These are phyloP conservation scores for Candida ulmi DNA, from an alignment of 805 yeast genomes.

Conservation along the genomic window DNA sequence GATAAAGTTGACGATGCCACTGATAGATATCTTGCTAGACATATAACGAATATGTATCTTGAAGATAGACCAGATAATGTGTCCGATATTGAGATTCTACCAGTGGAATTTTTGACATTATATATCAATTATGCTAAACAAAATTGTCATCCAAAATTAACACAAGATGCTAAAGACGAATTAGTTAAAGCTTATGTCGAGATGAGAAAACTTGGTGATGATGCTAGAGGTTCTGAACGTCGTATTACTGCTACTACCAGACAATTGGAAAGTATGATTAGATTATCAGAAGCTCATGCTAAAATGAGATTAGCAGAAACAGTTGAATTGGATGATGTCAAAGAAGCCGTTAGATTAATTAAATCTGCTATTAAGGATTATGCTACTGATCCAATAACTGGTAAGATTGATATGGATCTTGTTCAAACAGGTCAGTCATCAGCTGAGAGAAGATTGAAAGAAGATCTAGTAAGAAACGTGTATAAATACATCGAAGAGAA, in stretches of 20 bases:
- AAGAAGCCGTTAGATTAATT: constrained; percentile 89
- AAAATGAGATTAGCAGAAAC: constrained; percentile 76
- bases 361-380: constrained; percentile 94
- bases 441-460: constrained; percentile 73
- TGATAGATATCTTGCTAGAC: constrained; percentile 85
- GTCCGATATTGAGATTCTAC: constrained; percentile 61
- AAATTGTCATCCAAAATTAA: constrained; percentile 70
- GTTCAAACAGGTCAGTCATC: constrained; percentile 94
- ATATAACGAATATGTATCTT: constrained; percentile 84
- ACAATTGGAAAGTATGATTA: constrained; percentile 92
- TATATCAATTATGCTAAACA: constrained; percentile 96
- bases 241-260: constrained; percentile 97
- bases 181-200: constrained; percentile 85
- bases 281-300: constrained; percentile 95
- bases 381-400: constrained; percentile 97
- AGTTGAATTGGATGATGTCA: constrained; percentile 79
- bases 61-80: constrained; percentile 81
- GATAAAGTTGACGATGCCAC: constrained; percentile 86
- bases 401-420: constrained; percentile 94
- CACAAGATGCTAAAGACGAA: constrained; percentile 76
- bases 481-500: constrained; percentile 44
- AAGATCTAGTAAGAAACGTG: constrained; percentile 63
- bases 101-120: constrained; percentile 80
- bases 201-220: constrained; percentile 94
- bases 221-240: constrained; percentile 75